These are phyloP conservation scores for Phytophthora tentaculata DNA, from an alignment of 352 stramenopile species.

Conservation along the genomic window DNA sequence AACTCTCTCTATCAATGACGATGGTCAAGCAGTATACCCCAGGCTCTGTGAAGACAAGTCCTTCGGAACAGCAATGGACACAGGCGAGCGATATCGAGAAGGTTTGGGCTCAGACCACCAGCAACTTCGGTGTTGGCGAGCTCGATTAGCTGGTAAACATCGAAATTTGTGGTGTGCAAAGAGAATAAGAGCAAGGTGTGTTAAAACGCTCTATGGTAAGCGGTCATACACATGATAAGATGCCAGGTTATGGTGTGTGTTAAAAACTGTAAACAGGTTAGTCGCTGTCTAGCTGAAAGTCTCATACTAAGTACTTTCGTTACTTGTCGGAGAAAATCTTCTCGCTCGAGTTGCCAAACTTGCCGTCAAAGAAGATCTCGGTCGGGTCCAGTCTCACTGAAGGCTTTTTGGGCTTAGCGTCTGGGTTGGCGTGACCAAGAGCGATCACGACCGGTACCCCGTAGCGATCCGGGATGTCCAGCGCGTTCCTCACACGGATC, in stretches of 20 bases:
- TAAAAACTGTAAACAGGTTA: slow-evolving; percentile 1
- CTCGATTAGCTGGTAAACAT: slow-evolving; percentile 19
- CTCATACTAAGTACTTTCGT: not conserved
- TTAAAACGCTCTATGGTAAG: slow-evolving; percentile 6
- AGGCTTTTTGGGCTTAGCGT: slow-evolving; percentile 20
- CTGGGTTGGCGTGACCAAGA: slow-evolving; percentile 62
- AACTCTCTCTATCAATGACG: not conserved
- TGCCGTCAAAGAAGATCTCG: slow-evolving; percentile 87
- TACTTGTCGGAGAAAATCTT: slow-evolving; percentile 58
- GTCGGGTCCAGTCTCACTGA: slow-evolving; percentile 61
- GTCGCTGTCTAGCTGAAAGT: slow-evolving; percentile 1
- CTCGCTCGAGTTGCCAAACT: slow-evolving; percentile 74
- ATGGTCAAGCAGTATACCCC: not conserved
- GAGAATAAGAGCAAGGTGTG: not conserved
- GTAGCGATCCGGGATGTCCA: slow-evolving; percentile 86
- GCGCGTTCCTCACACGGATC: slow-evolving; percentile 55
- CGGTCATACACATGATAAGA: slow-evolving; percentile 22
- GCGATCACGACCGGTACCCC: slow-evolving; percentile 74
- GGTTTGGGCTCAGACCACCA: slow-evolving; percentile 13
- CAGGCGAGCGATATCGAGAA: slow-evolving; percentile 26
- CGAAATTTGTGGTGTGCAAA: not conserved
- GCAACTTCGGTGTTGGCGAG: slow-evolving; percentile 31
- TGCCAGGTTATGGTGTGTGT: not conserved
- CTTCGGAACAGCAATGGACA: slow-evolving; percentile 1
- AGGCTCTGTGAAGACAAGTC: not conserved